Conservation (phyloP, 768 basidiomycete genomes). For the Megacollybia marginata region DNA sequence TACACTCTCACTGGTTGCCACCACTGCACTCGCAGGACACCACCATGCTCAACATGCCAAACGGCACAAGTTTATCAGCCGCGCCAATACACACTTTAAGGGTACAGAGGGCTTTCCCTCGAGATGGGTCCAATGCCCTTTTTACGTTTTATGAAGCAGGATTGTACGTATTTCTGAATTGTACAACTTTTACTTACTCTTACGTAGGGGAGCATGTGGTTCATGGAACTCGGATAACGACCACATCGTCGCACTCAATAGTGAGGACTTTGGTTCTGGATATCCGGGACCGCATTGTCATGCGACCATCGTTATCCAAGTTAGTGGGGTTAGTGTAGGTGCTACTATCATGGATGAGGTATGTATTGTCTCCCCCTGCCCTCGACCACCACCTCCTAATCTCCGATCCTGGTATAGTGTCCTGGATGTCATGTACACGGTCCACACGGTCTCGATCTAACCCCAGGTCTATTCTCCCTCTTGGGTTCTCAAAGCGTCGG, state of each 20-base stretch:
- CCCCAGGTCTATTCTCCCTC: constrained; percentile 54
- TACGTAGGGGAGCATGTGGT: too few species aligned
- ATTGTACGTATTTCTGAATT: too few species aligned
- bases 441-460: constrained; percentile 59
- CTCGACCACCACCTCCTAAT: constrained; percentile 29
- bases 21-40: too few species aligned
- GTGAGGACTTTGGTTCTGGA: constrained; percentile 45
- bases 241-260: neutral
- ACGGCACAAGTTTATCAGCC: too few species aligned
- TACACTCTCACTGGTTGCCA: too few species aligned
- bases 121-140: too few species aligned
- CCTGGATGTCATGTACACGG: constrained; percentile 37
- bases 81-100: too few species aligned
- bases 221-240: too few species aligned
- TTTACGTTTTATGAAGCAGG: too few species aligned
- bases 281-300: constrained; percentile 66
- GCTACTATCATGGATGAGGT: constrained; percentile 65
- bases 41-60: too few species aligned
- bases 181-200: too few species aligned
- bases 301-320: constrained; percentile 51
- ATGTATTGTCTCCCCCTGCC: constrained; percentile 40
- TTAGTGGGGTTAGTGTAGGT: constrained; percentile 46
- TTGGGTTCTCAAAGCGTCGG: constrained; percentile 30
- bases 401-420: constrained; percentile 32
- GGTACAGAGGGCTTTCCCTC: too few species aligned